A percentile compares a stretch with the other conserved stretches of the same genome.
Evolutionary conservation across 2,329 filamentous ascomycete species (phyloP).

Genomic region (Chrysosporium keratinophilum): DNA sequence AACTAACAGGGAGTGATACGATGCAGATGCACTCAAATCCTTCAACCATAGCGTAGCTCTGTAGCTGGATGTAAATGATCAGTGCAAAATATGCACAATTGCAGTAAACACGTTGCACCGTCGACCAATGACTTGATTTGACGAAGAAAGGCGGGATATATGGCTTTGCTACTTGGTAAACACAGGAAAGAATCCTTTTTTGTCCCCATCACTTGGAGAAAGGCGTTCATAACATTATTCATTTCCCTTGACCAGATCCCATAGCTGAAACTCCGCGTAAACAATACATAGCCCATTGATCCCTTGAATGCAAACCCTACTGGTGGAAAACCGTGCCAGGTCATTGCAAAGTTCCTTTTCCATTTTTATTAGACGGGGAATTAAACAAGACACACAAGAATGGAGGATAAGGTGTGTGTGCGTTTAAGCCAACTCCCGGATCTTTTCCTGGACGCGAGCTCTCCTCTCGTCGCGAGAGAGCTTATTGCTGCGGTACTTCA

Average conservation of each 20-base stretch:
- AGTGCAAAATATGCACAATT: no score
- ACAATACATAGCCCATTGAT: slow-evolving; percentile 6
- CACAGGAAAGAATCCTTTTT: neutral
- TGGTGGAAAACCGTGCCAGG: slow-evolving; percentile 3
- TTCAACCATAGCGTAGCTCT: no score
- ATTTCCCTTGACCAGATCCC: slow-evolving; percentile 8
- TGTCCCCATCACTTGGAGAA: slow-evolving; percentile 1
- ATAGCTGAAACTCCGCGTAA: slow-evolving; percentile 2
- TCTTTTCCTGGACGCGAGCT: slow-evolving; percentile 78
- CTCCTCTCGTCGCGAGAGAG: slow-evolving; percentile 73
- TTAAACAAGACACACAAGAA: neutral
- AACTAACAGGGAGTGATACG: no score
- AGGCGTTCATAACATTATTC: slow-evolving; percentile 4
- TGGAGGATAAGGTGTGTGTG: slow-evolving; percentile 5
- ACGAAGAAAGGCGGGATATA: neutral
- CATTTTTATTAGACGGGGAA: neutral
- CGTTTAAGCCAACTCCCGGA: slow-evolving; percentile 58
- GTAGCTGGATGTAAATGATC: no score
- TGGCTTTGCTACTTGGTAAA: neutral
- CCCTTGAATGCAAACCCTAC: slow-evolving; percentile 2
- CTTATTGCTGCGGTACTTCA: slow-evolving; percentile 75
- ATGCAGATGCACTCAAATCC: no score
- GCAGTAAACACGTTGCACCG: neutral
- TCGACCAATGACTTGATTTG: neutral
- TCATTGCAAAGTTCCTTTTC: slow-evolving; percentile 8